Evolutionary conservation across 2,329 filamentous ascomycete species (phyloP).

Genomic region (Colletotrichum echinochloae): DNA sequence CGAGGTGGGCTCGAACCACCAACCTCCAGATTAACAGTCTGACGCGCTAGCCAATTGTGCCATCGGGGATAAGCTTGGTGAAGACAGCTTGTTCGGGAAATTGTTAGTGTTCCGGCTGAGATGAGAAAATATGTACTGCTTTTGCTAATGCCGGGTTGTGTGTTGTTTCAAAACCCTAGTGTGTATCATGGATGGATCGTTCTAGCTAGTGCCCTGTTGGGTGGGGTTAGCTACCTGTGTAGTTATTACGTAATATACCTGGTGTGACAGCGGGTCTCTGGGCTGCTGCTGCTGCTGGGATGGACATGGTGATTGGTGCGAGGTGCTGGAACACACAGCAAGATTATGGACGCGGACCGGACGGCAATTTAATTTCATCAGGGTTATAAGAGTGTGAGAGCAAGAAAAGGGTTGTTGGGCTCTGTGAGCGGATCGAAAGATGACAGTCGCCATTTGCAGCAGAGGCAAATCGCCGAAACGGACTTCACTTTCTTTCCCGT

Average conservation of each 20-base stretch:
- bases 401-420: neutral
- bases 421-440: neutral
- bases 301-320: slow-evolving; percentile 2
- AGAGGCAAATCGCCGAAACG: neutral
- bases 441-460: neutral
- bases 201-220: no score
- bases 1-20: slow-evolving; percentile 41
- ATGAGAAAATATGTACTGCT: neutral
- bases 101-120: rapidly evolving
- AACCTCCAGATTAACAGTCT: slow-evolving; percentile 42
- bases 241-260: no score
- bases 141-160: neutral
- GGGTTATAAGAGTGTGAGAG: no score
- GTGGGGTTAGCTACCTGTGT: no score
- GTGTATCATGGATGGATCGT: no score
- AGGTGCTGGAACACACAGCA: neutral
- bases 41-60: slow-evolving; percentile 42
- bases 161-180: slow-evolving; percentile 1
- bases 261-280: no score
- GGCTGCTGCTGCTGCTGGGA: no score
- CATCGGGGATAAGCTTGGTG: slow-evolving; percentile 38
- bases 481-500: no score
- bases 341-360: neutral
- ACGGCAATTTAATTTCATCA: neutral
- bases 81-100: slow-evolving; percentile 10